These are phyloP conservation scores for Hemisphaericaspora nanyangensis DNA, from an alignment of 805 yeast species.

Conservation along the genomic window DNA sequence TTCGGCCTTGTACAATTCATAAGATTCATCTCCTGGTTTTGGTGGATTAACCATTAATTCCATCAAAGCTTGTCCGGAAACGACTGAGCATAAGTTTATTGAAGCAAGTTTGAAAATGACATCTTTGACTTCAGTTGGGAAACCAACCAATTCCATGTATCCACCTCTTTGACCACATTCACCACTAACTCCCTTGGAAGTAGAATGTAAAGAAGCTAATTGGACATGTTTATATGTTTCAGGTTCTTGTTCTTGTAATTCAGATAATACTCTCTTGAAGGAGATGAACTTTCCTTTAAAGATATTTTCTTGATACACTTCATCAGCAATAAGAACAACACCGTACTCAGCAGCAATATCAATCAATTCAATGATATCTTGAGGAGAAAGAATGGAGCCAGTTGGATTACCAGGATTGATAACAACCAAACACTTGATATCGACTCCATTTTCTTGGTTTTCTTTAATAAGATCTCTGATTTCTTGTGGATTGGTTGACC, in stretches of 20 bases:
- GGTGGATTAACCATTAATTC: conserved; percentile 96
- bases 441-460: conserved; percentile 49
- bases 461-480: conserved; percentile 52
- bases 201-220: conserved; percentile 92
- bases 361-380: conserved; percentile 67
- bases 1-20: conserved; percentile 62
- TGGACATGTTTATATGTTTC: conserved; percentile 69
- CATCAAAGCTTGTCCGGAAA: conserved; percentile 88
- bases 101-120: conserved; percentile 82
- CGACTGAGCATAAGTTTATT: conserved; percentile 90
- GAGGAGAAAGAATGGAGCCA: conserved; percentile 70
- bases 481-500: conserved; percentile 77
- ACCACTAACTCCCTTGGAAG: conserved; percentile 95
- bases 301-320: conserved; percentile 93
- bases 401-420: conserved; percentile 99
- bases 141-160: conserved; percentile 90
- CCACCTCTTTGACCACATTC: conserved; percentile 99
- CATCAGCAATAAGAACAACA: conserved; percentile 89
- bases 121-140: conserved; percentile 63
- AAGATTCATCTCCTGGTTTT: conserved; percentile 67
- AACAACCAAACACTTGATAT: conserved; percentile 77
- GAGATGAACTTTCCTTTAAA: conserved; percentile 80
- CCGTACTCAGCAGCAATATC: conserved; percentile 81
- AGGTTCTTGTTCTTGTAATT: conserved; percentile 51
- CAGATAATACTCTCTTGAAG: conserved; percentile 72